These are phyloP conservation scores for Diaporthe sp. DNA, from an alignment of 2,329 filamentous ascomycete genomes.

Conservation along the genomic window DNA sequence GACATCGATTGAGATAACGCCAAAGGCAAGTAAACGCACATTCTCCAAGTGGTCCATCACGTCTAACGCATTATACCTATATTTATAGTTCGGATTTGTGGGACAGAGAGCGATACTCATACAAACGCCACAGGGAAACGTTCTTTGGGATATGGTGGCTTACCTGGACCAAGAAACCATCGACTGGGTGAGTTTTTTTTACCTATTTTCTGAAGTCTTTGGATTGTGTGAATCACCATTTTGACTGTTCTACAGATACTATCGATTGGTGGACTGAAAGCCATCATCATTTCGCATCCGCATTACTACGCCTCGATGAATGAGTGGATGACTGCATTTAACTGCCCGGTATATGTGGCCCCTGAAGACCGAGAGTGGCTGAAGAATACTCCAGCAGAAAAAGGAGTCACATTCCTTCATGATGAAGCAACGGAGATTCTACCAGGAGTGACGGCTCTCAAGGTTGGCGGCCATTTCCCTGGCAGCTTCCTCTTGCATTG, in stretches of 20 bases:
- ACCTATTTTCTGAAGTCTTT: neutral
- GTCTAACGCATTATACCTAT: neutral
- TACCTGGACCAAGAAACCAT: neutral
- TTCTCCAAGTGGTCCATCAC: neutral
- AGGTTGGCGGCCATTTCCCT: neutral
- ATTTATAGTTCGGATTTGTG: neutral
- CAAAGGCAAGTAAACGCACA: neutral
- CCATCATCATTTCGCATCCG: conserved; percentile 5
- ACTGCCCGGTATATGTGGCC: neutral
- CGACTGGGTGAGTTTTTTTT: neutral
- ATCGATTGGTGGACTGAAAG: conserved; percentile 4
- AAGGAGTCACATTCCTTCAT: neutral
- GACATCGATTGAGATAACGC: neutral
- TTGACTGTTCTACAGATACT: neutral
- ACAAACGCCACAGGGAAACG: conserved; percentile 6
- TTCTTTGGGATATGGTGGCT: conserved; percentile 5
- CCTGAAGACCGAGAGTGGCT: neutral
- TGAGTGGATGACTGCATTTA: neutral
- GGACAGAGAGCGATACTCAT: conserved; percentile 8
- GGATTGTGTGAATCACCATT: neutral
- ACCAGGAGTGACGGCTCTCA: neutral
- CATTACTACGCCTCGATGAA: neutral
- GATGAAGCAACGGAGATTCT: neutral
- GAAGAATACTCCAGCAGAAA: neutral
- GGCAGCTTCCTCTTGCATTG: conserved; percentile 1